These are phyloP conservation scores for Brettanomyces naardenensis DNA, from an alignment of 805 yeast genomes.

Conservation along the genomic window DNA sequence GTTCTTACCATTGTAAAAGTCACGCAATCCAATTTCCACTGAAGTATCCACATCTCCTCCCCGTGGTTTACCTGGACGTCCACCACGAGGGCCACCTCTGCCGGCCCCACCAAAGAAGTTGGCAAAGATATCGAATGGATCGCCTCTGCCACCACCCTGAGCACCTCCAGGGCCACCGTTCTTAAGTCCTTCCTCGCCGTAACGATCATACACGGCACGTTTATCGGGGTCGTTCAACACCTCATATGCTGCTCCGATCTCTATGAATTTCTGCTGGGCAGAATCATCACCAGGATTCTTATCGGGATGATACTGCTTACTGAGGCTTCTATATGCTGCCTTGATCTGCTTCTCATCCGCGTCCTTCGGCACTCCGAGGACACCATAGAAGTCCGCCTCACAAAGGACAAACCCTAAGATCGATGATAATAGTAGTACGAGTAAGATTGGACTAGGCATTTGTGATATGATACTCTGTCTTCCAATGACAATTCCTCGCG, in stretches of 20 bases:
- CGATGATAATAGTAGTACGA: not conserved
- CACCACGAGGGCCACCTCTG: conserved; percentile 48
- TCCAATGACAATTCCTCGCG: too few relatives aligned
- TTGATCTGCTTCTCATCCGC: conserved; percentile 80
- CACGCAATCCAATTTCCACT: conserved; percentile 49
- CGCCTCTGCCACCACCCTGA: conserved; percentile 28
- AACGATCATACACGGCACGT: conserved; percentile 59
- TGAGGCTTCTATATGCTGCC: conserved; percentile 72
- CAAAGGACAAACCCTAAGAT: conserved; percentile 19
- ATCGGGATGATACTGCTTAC: conserved; percentile 90
- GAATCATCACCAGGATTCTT: conserved; percentile 78
- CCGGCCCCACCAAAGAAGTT: conserved; percentile 37
- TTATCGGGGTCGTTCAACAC: conserved; percentile 68
- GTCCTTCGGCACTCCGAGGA: conserved; percentile 59
- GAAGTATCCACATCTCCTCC: conserved; percentile 58
- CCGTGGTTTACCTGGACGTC: conserved; percentile 27
- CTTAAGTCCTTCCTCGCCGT: conserved; percentile 69
- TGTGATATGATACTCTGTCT: too few relatives aligned
- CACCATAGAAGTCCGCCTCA: conserved; percentile 36
- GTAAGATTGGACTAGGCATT: not conserved
- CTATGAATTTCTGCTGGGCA: conserved; percentile 81
- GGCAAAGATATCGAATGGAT: conserved; percentile 40
- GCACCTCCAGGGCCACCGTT: conserved; percentile 48
- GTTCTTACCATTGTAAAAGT: conserved; percentile 64
- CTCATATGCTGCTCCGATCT: conserved; percentile 90